Percentiles rank a stretch among this genome's conserved stretches.
phyloP scores from a whole-genome alignment of 768 basidiomycete genomes.

The Suillus clintonianus region DNA sequence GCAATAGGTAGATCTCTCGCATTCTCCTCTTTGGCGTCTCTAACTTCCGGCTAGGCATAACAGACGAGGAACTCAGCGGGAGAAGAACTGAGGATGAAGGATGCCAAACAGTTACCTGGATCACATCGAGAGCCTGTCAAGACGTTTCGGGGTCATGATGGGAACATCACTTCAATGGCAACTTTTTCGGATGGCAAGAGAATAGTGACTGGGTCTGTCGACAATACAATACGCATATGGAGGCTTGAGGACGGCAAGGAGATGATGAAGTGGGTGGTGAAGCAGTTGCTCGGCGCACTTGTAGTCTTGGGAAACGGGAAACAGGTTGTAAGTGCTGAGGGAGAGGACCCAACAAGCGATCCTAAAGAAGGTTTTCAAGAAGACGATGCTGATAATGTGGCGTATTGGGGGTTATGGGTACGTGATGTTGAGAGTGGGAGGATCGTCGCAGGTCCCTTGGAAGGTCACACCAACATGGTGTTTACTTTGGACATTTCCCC shows the following conservation, averaged over 20 bases:
- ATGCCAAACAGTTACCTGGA: background rate
- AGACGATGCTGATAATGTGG: too few relatives aligned
- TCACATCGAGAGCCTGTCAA: background rate
- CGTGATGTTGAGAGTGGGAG: background rate
- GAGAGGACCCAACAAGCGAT: background rate
- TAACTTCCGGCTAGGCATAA: background rate
- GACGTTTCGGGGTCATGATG: background rate
- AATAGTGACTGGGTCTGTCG: background rate
- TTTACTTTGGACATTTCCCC: too few relatives aligned
- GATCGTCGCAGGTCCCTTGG: background rate
- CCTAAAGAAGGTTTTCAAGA: background rate
- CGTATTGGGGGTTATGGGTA: background rate
- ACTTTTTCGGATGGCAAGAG: background rate
- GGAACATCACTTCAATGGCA: background rate
- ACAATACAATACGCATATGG: background rate
- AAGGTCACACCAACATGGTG: too few relatives aligned
- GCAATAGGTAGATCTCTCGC: background rate
- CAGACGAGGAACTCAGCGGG: background rate
- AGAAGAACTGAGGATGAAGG: background rate
- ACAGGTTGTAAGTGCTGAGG: background rate
- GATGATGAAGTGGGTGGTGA: background rate
- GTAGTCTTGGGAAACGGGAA: background rate
- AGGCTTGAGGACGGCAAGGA: background rate
- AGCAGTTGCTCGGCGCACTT: background rate
- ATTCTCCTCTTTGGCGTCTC: background rate